Evolutionary conservation across 306 rosid genomes (phyloP), one percentile per base, ranked within the genome.

Genomic region (Mucuna pruriens): DNA sequence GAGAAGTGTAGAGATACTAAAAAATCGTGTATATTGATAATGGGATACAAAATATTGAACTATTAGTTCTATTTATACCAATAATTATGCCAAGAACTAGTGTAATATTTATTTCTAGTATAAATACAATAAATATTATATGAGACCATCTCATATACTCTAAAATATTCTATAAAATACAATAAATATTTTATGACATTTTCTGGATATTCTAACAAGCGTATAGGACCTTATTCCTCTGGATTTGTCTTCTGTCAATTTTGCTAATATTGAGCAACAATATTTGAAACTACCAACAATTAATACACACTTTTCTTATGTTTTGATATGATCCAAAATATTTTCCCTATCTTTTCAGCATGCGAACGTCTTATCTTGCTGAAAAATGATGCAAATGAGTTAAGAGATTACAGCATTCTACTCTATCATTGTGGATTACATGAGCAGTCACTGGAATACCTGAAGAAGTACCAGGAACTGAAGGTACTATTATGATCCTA

Each of bases 311-410:
- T n/a, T 69, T 80, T 48, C 26, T 57, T 42, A n/a, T 33, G 49
- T 39, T 80, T 52, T 29, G 39, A 44, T 51, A 48, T 76, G 52
- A 63, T 55, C 51, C 69, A 75, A 13, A 83, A 48, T 64, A 72
- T n/a, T 66, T 66, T 60, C 20, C 31, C 36, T 40, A 29, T 74
- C 77, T 38, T 85, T 83, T 61, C 93, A 93, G 99, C 97, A 36
- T 95, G 97, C 49, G 99, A 95, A 83, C 97, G 97, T 62, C 97
- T 91, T 74, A 89, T 95, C 78, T 90, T 91, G 87, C 71, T 95
- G 49, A 81, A 91, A 66, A 83, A 86, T 63, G 90, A 91, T 69
- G 62, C 84, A 11, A 95, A 89, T 72, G 99, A 95, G 74, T 80
- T 95, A 46, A 87, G 97, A 82, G 99, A 95, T 80, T 95, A 93